Base-by-base conservation (phyloP, 1,139 yeast species). In the Candida frijolesensis region DNA sequence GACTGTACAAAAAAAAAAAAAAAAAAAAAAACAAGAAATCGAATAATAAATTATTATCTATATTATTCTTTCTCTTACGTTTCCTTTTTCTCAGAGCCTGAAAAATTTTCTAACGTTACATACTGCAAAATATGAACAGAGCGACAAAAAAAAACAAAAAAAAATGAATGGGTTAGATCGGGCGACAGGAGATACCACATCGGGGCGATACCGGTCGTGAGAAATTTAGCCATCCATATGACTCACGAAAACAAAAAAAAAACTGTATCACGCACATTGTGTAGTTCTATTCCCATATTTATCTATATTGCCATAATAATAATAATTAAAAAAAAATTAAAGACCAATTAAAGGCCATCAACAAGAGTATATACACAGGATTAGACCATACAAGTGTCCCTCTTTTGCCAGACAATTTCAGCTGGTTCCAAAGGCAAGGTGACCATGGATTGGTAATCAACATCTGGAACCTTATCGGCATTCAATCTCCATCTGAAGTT, bases 401-500 rank as follows among this genome's bases (percentile, higher is more conserved):
- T 82, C 71, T 81, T 80, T 66, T 84, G 87, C 95, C 96, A 91
- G 46, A 78, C 74, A 56, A 92, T 85, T 47, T 78, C 73, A 32
- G 97, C 94, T 47, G 97, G 97, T 47, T 77, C 81, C 48, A 64
- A 67, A 48, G 99, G 98, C 63, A 94, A 80, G 29, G 97, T 89
- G 50, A 94, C 97, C 99, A 94, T 94, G 48, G 95, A 85, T 57
- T 87, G 84, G 72, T 85, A 92, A 70, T 94, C 98, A 52, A 89
- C 85, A 14, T 73, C 76, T 45, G 99, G 98, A 33, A 91, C 74
- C 43, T 76, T 69, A 38, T 71, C 67, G 44, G 83, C 85, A 39
- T 85, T 83, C 54, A 84, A 78, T 44, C 78, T 77, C 97, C 97
- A 92, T 66, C 79, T 85, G 66, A 89, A 72, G 56, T 87, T 85